phyloP scores from a whole-genome alignment of 768 basidiomycete species.

The Rhizopogon vinicolor region DNA sequence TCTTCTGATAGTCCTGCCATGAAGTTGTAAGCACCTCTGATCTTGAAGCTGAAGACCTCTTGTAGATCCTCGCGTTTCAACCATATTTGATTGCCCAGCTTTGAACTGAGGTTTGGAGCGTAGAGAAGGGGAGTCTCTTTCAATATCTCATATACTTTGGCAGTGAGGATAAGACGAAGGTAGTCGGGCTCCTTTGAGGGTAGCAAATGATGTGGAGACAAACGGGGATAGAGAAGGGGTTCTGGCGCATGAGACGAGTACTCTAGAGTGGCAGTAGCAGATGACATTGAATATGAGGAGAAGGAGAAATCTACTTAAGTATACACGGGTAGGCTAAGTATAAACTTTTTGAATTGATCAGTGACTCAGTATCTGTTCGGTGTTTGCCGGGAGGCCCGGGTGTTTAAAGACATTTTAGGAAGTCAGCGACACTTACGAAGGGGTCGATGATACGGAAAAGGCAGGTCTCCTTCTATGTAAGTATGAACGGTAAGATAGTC shows the following conservation, averaged over 20 bases:
- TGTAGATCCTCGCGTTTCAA: slow-evolving; percentile 97
- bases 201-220: slow-evolving; percentile 61
- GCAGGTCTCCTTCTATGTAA: no score
- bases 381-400: no score
- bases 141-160: slow-evolving; percentile 87
- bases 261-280: slow-evolving; percentile 53
- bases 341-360: neutral
- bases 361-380: neutral
- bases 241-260: slow-evolving; percentile 66
- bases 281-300: slow-evolving; percentile 9
- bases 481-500: no score
- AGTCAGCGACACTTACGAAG: no score
- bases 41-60: slow-evolving; percentile 98
- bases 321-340: no score
- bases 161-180: slow-evolving; percentile 80
- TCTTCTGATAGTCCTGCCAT: slow-evolving; percentile 88
- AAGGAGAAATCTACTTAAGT: neutral
- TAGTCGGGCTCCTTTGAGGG: slow-evolving; percentile 77
- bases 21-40: slow-evolving; percentile 97
- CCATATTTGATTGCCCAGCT: slow-evolving; percentile 91
- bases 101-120: slow-evolving; percentile 81
- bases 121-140: slow-evolving; percentile 87
- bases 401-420: no score
- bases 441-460: no score
- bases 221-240: slow-evolving; percentile 61